Conservation (phyloP, 306 rosid species). For the Ziziphus jujuba region DNA sequence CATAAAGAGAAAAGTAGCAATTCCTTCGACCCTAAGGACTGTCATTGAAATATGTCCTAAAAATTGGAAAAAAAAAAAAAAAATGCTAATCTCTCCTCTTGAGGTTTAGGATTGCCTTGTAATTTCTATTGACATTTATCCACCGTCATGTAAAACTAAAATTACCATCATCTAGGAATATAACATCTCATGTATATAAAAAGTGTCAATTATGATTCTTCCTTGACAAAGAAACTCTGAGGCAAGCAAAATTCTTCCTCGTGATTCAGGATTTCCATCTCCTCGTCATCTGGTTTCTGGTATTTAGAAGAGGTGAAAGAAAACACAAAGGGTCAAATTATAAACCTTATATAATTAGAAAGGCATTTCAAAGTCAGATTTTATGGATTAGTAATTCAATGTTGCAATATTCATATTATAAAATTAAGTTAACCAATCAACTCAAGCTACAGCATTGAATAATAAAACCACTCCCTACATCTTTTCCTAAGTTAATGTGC, state of each 20-base stretch:
- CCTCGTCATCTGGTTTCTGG: slow-evolving; percentile 95
- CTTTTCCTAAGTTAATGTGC: too few species aligned
- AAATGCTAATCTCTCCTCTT: too few species aligned
- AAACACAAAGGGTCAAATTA: not conserved
- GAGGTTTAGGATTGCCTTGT: too few species aligned
- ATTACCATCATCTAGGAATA: not conserved
- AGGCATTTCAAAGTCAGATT: not conserved
- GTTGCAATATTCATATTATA: not conserved
- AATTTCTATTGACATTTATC: too few species aligned
- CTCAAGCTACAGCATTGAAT: not conserved
- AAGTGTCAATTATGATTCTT: slow-evolving; percentile 47
- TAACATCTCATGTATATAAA: slow-evolving; percentile 23
- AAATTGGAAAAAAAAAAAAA: too few species aligned
- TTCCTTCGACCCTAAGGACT: too few species aligned
- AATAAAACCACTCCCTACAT: too few species aligned
- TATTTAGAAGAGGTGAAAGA: slow-evolving; percentile 1
- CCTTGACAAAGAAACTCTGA: slow-evolving; percentile 70
- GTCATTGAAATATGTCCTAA: too few species aligned
- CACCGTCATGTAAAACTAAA: not conserved
- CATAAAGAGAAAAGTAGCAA: too few species aligned
- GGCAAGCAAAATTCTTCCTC: slow-evolving; percentile 94
- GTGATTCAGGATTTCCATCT: slow-evolving; percentile 61
- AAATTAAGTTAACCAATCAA: not conserved
- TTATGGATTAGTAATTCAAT: not conserved
- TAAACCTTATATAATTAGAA: not conserved